Evolutionary conservation across 768 basidiomycete genomes (phyloP), one percentile per base, ranked within the genome.

Genomic region (Amanita fuliginea): DNA sequence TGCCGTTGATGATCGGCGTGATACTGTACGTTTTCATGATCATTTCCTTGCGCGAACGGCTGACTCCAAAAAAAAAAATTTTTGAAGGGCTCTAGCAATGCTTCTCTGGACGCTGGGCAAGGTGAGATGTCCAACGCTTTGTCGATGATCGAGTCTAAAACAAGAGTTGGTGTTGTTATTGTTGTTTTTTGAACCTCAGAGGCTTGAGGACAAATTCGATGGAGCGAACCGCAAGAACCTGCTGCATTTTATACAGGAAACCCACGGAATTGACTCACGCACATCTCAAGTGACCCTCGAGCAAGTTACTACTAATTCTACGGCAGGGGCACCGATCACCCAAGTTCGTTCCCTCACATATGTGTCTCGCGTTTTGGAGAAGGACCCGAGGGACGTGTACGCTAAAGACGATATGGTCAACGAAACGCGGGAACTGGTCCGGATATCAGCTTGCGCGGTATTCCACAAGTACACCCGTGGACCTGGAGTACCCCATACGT

Each of bases 61-160:
- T n/a, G n/a, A n/a, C n/a, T n/a, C n/a, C n/a, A 24, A 24, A 24
- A 24, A 24, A 24, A 24, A 24, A 24, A 24, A 24, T 24, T 24
- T 26, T 33, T 14, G 3, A 33, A 74, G 74, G 5, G 56, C 67
- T 45, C 14, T 59, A 3, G 55, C 75, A 40, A 81, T 83, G 77
- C 57, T 68, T 0, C 74, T 83, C 47, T 85, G 81, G 80, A 77
- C 77, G 4, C 81, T 80, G 80, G 79, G 75, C 9, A 80, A 75
- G 59, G 71, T 73, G 60, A 53, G 42, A 24, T 24, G 2, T n/a
- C n/a, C n/a, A n/a, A n/a, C n/a, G n/a, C n/a, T n/a, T n/a, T n/a
- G n/a, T n/a, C n/a, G n/a, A n/a, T n/a, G n/a, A n/a, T n/a, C n/a
- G n/a, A n/a, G n/a, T n/a, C n/a, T n/a, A n/a, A n/a, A n/a, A n/a